Evolutionary conservation across 768 basidiomycete species (phyloP).

Genomic region (Lactarius psammicola): DNA sequence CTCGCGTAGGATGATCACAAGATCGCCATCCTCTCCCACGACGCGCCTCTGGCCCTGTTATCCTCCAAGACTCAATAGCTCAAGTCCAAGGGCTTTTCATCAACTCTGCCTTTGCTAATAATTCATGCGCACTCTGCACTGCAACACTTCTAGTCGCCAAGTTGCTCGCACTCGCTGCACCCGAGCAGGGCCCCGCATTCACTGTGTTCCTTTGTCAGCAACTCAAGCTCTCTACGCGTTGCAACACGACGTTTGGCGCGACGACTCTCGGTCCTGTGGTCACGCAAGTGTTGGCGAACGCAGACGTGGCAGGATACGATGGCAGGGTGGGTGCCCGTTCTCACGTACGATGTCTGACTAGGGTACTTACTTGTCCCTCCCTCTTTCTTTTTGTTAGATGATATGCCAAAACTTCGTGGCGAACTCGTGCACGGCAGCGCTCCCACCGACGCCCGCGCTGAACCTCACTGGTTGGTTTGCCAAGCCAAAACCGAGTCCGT

Average conservation of each 20-base stretch:
- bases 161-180: conserved; percentile 62
- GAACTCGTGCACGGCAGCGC: conserved; percentile 49
- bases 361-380: no score
- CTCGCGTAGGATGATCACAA: conserved; percentile 44
- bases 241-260: conserved; percentile 48
- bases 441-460: conserved; percentile 56
- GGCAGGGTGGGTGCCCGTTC: conserved; percentile 51
- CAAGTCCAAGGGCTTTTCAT: conserved; percentile 56
- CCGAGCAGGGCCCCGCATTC: conserved; percentile 56
- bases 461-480: conserved; percentile 69
- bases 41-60: conserved; percentile 43
- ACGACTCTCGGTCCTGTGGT: conserved; percentile 55
- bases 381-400: conserved; percentile 45
- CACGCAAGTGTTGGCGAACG: conserved; percentile 70
- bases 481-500: conserved; percentile 71
- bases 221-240: conserved; percentile 49
- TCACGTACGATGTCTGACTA: not conserved
- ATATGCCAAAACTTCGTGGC: conserved; percentile 60
- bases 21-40: conserved; percentile 71
- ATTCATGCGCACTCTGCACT: conserved; percentile 58
- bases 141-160: conserved; percentile 62
- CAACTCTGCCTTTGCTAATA: conserved; percentile 52
- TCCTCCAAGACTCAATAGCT: conserved; percentile 52
- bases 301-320: conserved; percentile 69
- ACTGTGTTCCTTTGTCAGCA: conserved; percentile 58